Conservation (phyloP, 2,329 filamentous ascomycete species). For the Penicillium sp. region DNA sequence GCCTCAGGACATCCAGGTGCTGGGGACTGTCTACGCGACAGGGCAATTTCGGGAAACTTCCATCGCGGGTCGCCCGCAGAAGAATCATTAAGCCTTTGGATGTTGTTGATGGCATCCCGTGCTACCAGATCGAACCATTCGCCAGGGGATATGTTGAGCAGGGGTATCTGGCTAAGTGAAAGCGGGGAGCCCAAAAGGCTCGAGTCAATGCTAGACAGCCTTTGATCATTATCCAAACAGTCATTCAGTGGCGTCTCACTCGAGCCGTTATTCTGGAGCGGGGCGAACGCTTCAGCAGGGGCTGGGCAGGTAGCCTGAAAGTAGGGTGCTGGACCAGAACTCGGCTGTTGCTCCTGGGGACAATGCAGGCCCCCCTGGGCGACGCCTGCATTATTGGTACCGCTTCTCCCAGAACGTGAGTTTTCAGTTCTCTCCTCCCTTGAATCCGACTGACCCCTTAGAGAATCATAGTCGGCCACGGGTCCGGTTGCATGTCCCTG, state of each 20-base stretch:
- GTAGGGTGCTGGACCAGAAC: background rate
- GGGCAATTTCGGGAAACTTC: background rate
- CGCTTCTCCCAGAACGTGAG: background rate
- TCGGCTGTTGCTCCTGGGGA: background rate
- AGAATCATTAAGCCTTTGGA: background rate
- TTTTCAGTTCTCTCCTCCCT: background rate
- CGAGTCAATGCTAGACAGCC: constrained; percentile 2
- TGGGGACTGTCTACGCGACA: constrained; percentile 9
- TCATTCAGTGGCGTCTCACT: background rate
- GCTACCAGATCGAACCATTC: constrained; percentile 24
- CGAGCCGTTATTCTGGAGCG: background rate
- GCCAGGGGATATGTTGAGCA: constrained; percentile 12
- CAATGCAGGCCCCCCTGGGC: background rate
- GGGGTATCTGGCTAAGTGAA: constrained; percentile 5
- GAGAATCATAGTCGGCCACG: background rate
- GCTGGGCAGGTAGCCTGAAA: background rate
- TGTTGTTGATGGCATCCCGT: constrained; percentile 20
- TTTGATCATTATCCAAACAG: background rate
- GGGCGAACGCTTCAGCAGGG: background rate
- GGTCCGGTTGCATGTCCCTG: background rate
- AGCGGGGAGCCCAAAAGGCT: constrained; percentile 1
- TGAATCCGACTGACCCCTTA: background rate
- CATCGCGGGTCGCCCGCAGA: background rate
- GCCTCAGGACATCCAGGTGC: background rate
- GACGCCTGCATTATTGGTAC: background rate